Conservation (phyloP, 495 filamentous ascomycete genomes). For the Neurospora sp. region DNA sequence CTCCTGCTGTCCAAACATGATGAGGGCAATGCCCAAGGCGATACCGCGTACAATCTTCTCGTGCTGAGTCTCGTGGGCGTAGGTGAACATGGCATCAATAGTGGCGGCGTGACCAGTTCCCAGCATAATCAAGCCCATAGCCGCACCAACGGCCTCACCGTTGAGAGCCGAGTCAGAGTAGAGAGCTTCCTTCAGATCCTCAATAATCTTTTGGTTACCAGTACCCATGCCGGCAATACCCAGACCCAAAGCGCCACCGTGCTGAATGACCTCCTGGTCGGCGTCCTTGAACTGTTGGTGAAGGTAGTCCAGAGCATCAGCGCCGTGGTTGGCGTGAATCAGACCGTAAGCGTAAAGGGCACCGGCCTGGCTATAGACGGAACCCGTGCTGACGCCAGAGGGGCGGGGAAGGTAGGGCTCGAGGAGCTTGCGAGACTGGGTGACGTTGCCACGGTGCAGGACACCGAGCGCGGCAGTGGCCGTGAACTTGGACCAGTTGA, state of each 20-base stretch:
- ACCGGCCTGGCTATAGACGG: conserved; percentile 91
- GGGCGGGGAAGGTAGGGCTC: conserved; percentile 88
- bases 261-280: conserved; percentile 89
- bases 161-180: conserved; percentile 92
- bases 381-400: conserved; percentile 56
- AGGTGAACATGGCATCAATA: conserved; percentile 90
- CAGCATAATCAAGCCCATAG: conserved; percentile 96
- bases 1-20: conserved; percentile 96
- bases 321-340: conserved; percentile 96
- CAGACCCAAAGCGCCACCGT: conserved; percentile 89
- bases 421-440: conserved; percentile 83
- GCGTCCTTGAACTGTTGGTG: conserved; percentile 77
- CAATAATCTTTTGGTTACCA: conserved; percentile 80
- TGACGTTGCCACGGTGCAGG: conserved; percentile 89
- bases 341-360: conserved; percentile 91
- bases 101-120: conserved; percentile 88
- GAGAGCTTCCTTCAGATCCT: conserved; percentile 76
- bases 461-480: conserved; percentile 94
- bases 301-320: conserved; percentile 82
- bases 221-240: conserved; percentile 98
- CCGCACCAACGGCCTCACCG: conserved; percentile 88
- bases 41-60: conserved; percentile 97
- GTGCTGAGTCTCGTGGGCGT: conserved; percentile 95
- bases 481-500: conserved; percentile 99
- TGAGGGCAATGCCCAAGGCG: conserved; percentile 92